These are phyloP conservation scores for Globisporangium parvum DNA, from an alignment of 352 stramenopile genomes.

Conservation along the genomic window DNA sequence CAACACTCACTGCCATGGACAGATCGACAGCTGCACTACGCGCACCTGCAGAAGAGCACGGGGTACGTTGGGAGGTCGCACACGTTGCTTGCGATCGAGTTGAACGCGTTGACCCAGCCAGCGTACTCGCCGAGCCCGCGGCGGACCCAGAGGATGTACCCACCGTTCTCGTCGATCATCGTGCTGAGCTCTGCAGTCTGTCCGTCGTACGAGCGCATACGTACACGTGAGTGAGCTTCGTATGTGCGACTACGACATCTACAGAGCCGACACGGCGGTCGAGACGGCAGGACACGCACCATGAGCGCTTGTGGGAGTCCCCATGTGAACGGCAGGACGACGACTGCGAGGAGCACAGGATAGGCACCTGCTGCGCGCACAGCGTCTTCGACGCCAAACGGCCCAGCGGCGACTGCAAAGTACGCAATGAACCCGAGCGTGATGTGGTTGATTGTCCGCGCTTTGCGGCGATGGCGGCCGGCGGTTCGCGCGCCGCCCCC, in stretches of 20 bases:
- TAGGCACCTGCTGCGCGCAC: slow-evolving; percentile 66
- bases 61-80: slow-evolving; percentile 82
- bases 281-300: slow-evolving; percentile 19
- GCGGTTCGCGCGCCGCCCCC: neutral
- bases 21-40: neutral
- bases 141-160: slow-evolving; percentile 84
- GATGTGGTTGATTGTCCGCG: slow-evolving; percentile 75
- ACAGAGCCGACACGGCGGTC: neutral
- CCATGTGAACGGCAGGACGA: slow-evolving; percentile 79
- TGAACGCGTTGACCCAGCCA: slow-evolving; percentile 82
- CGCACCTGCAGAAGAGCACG: slow-evolving; percentile 70
- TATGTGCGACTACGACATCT: neutral
- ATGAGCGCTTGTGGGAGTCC: slow-evolving; percentile 79
- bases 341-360: slow-evolving; percentile 62
- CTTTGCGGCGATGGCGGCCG: slow-evolving; percentile 26
- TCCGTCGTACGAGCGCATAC: neutral
- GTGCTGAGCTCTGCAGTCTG: slow-evolving; percentile 76
- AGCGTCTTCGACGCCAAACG: slow-evolving; percentile 76
- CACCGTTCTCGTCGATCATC: slow-evolving; percentile 83
- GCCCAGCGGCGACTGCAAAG: slow-evolving; percentile 71
- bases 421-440: slow-evolving; percentile 82
- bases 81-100: slow-evolving; percentile 80
- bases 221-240: neutral
- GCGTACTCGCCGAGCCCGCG: slow-evolving; percentile 72
- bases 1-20: neutral